Evolutionary conservation across 768 basidiomycete genomes (phyloP).

Genomic region (Coprinopsis strossmayeri): DNA sequence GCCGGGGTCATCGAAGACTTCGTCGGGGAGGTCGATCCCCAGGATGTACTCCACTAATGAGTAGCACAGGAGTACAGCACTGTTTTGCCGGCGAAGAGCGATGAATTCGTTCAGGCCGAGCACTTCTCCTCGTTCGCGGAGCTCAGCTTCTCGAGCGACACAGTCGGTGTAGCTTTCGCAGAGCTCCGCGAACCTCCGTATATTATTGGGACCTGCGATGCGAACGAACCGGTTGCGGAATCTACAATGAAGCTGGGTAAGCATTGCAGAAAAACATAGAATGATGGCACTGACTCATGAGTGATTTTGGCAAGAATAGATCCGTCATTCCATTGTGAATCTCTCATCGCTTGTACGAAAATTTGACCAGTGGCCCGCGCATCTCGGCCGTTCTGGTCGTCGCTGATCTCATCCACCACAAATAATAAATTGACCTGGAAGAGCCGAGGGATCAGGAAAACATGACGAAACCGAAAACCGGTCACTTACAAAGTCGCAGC

Average conservation of each 20-base stretch:
- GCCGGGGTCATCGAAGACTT: slow-evolving; percentile 48
- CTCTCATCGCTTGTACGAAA: slow-evolving; percentile 46
- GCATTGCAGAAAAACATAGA: not conserved
- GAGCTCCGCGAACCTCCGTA: slow-evolving; percentile 43
- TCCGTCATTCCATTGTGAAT: slow-evolving; percentile 46
- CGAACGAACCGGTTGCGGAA: slow-evolving; percentile 45
- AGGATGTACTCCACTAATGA: slow-evolving; percentile 55
- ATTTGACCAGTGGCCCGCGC: slow-evolving; percentile 47
- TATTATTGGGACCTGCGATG: slow-evolving; percentile 38
- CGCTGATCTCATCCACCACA: slow-evolving; percentile 63
- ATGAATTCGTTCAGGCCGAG: slow-evolving; percentile 50
- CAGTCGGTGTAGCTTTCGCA: slow-evolving; percentile 51
- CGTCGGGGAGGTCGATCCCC: slow-evolving; percentile 57
- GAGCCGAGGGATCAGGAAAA: slow-evolving; percentile 1
- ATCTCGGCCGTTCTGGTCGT: slow-evolving; percentile 53
- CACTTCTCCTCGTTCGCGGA: slow-evolving; percentile 50
- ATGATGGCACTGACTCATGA: slow-evolving; percentile 41
- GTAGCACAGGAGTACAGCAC: slow-evolving; percentile 59
- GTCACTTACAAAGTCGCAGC: slow-evolving; percentile 50
- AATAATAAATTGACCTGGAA: slow-evolving; percentile 52
- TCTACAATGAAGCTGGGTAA: slow-evolving; percentile 24
- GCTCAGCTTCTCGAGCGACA: slow-evolving; percentile 54
- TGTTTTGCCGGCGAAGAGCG: slow-evolving; percentile 59
- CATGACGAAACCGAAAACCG: not conserved
- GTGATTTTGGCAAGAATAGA: slow-evolving; percentile 55